Base-by-base conservation (phyloP, 2,329 filamentous ascomycete genomes). In the Paraconiothyrium sp. region DNA sequence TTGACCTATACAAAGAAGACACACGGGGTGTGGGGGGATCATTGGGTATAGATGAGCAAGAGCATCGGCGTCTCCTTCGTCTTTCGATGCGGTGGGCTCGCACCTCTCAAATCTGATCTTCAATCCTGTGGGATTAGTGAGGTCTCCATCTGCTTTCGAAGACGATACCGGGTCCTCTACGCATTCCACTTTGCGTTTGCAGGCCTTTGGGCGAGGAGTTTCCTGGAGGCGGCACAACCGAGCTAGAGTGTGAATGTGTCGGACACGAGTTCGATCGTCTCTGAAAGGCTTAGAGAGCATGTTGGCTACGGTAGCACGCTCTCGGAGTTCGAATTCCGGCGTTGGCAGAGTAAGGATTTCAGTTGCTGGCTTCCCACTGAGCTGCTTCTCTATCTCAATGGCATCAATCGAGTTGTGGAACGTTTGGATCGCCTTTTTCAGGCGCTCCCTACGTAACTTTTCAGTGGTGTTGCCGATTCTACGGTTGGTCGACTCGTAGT, bases 1-100 rank as follows among this genome's bases (percentile, higher is more conserved):
- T 46, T 58, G 27, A 60, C 61, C 60, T 63, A 68, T 67, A 47
- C 54, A 68, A 46, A 70, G 62, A 46, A 67, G 62, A 54, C 54
- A 70, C 10, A 70, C 41, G 39, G 39, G 62, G 41, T 65, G 30
- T 46, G 58, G 54, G 50, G 48, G 27, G 20, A 58, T 32, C 20
- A 24, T 64, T 35, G 49, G 62, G 32, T 35, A 35, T 35, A 35
- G 34, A 51, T 35, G 20, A 35, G 16, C 3, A 35, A 22, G 16
- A 51, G 30, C 30, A 35, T 35, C 14, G 3, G 49, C 13, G 16
- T 11, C 32, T 41, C 56, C n/a, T 27, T 49, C 43, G 35, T 57
- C 32, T 57, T 34, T 43, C 30, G 34, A 48, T 41, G 2, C 6
- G 16, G 35, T 39, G 3, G 35, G 35, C 35, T 6, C 9, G 16